Evolutionary conservation across 345 rosid genomes (phyloP), one percentile per base, ranked within the genome.

Genomic region (Lepidium aucheri): DNA sequence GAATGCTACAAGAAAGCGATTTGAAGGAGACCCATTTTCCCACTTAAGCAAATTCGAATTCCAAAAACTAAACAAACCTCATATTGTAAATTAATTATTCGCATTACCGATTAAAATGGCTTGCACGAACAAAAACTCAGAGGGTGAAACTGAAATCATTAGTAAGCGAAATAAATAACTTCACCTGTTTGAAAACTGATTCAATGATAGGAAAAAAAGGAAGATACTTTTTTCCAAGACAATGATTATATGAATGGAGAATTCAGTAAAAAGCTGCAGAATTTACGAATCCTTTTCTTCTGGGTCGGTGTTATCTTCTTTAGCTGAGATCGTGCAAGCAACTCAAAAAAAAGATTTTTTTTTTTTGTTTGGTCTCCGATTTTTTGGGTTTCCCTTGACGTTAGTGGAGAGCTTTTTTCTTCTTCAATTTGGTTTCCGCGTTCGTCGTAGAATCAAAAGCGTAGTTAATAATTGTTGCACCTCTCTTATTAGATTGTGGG

Each of bases 301-400:
- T 55, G 69, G 60, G 60, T 64, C 63, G 57, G 63, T 46, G 53
- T 47, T 57, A 14, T 3, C 20, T 36, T 63, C 34, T 46, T 63
- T 39, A 30, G 15, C 44, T 13, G 51, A 71, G 70, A 72, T 65
- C 76, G 76, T 72, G 76, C 70, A 57, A 72, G 13, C 54, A 59
- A 72, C 70, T 64, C 4, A 60, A 63, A 17, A 13, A 18, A 1
- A 15, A 6, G n/a, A n/a, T n/a, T n/a, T n/a, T 1, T 16, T 12
- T 50, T 17, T 53, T 22, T 32, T 38, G 20, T 12, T 2, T 17
- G 10, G 6, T 22, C 24, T 49, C 54, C 54, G 60, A 38, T 6
- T 67, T 22, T 44, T 34, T 42, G 24, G 69, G 42, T 42, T 30
- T 16, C 34, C 24, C 10, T 42, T 15, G 0, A 51, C 45, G 46